Evolutionary conservation across 1,284 basidiomycete species (phyloP).

Genomic region (Puccinia novopanici): DNA sequence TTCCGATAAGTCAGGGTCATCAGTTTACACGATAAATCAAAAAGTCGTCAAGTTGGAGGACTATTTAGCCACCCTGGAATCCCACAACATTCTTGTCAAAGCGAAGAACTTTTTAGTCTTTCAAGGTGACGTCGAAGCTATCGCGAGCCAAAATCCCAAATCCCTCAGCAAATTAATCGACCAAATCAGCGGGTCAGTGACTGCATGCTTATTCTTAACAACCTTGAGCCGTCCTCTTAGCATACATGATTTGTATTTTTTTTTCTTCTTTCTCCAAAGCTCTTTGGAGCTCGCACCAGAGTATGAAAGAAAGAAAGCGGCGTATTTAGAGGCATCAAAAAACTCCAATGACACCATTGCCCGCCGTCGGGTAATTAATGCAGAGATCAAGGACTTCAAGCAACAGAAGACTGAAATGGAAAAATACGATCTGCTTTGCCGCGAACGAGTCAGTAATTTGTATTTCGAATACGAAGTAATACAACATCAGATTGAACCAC

Average conservation of each 20-base stretch:
- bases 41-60: slow-evolving; percentile 76
- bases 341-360: slow-evolving; percentile 90
- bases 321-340: slow-evolving; percentile 86
- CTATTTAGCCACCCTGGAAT: slow-evolving; percentile 80
- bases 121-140: slow-evolving; percentile 96
- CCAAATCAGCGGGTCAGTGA: slow-evolving; percentile 76
- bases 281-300: slow-evolving; percentile 77
- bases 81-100: slow-evolving; percentile 95
- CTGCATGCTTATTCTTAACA: background rate
- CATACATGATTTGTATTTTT: background rate
- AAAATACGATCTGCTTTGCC: slow-evolving; percentile 75
- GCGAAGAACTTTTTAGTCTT: slow-evolving; percentile 99
- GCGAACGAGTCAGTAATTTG: slow-evolving; percentile 67
- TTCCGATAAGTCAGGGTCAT: slow-evolving; percentile 79
- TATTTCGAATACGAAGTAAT: background rate
- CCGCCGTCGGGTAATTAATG: slow-evolving; percentile 85
- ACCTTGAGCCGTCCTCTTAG: background rate
- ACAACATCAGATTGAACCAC: background rate
- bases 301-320: slow-evolving; percentile 84
- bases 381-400: slow-evolving; percentile 95
- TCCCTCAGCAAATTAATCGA: slow-evolving; percentile 89
- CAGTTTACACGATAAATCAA: slow-evolving; percentile 82
- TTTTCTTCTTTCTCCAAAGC: slow-evolving; percentile 48
- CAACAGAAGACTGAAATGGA: slow-evolving; percentile 94
- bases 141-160: slow-evolving; percentile 89